Conservation (phyloP, 2,329 filamentous ascomycete species). For the Phialophora macrospora region DNA sequence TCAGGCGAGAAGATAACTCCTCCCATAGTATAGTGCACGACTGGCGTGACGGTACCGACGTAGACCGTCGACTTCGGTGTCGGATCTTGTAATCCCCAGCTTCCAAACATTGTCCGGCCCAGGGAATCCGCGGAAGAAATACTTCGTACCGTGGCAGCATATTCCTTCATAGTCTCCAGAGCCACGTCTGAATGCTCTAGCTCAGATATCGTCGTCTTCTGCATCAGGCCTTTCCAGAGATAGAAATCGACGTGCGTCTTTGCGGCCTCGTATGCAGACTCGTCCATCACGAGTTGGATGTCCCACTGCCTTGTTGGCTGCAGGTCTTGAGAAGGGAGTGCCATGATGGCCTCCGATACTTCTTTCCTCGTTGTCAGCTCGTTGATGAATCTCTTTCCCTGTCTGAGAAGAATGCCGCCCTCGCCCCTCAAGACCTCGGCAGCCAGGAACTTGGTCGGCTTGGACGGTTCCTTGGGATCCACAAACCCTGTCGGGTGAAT, state of each 20-base stretch:
- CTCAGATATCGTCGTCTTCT: slow-evolving; percentile 60
- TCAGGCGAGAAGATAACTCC: slow-evolving; percentile 63
- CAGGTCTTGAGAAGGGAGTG: slow-evolving; percentile 39
- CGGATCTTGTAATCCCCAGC: slow-evolving; percentile 59
- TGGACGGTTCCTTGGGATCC: slow-evolving; percentile 55
- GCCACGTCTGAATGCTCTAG: slow-evolving; percentile 47
- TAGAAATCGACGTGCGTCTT: slow-evolving; percentile 67
- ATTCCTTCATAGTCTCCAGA: slow-evolving; percentile 55
- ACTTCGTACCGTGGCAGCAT: slow-evolving; percentile 53
- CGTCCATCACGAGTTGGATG: slow-evolving; percentile 63
- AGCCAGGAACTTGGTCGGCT: slow-evolving; percentile 65
- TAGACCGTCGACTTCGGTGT: slow-evolving; percentile 60
- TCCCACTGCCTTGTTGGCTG: slow-evolving; percentile 60
- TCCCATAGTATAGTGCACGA: slow-evolving; percentile 71
- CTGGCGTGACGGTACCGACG: slow-evolving; percentile 65
- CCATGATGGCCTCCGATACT: slow-evolving; percentile 58
- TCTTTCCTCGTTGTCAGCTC: slow-evolving; percentile 65
- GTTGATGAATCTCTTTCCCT: slow-evolving; percentile 63
- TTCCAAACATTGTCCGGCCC: slow-evolving; percentile 58
- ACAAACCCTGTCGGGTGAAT: slow-evolving; percentile 70
- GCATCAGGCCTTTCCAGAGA: slow-evolving; percentile 64
- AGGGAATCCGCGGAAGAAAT: slow-evolving; percentile 50
- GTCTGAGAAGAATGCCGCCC: slow-evolving; percentile 61
- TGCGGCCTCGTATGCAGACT: slow-evolving; percentile 59
- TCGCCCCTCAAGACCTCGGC: slow-evolving; percentile 68